Base-by-base conservation (phyloP, 805 yeast species). In the Yarrowia sp. region DNA sequence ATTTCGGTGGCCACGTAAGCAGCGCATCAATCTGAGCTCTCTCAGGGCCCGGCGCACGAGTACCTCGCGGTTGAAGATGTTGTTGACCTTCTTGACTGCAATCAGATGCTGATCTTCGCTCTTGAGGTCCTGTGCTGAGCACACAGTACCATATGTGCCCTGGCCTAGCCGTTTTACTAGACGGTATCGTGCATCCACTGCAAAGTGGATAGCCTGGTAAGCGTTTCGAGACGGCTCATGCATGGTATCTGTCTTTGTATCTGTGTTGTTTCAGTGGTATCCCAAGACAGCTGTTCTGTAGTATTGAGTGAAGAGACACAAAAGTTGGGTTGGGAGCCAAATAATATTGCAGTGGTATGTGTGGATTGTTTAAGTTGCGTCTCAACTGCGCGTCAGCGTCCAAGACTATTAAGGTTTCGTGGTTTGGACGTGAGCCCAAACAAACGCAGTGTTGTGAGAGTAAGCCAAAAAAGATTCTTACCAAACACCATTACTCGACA, bases 111-210 rank as follows among this genome's bases (percentile, higher is more conserved):
- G 51, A 12, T 40, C 49, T 9, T 58, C 51, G 41, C 63, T 58
- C 49, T 32, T 41, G 49, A 58, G 51, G 16, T 58, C 67, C 36
- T 38, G 46, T 0, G 93, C 96, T 3, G 90, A 84, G 68, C 95
- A 89, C 4, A 91, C 97, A 0, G 86, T 83, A 0, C 97, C 97
- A 73, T 91, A 91, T 0, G 96, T 87, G 0, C 97, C 97, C 71
- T 86, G 86, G 0, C 97, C 97, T 62, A 91, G 78, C 11, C 65
- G 62, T 49, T 62, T 58, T n/a, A 62, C 65, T 4, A 62, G 65
- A 6, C 44, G 44, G 63, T 62, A 62, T 24, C 62, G 46, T 10
- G 46, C 46, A 11, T 58, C 63, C 40, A 58, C 63, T 8, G 63
- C 63, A 41, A 58, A 58, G 43, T 58, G 51, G 49, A 58, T 58